phyloP scores from a whole-genome alignment of 495 filamentous ascomycete genomes.

The Penicillium herquei region DNA sequence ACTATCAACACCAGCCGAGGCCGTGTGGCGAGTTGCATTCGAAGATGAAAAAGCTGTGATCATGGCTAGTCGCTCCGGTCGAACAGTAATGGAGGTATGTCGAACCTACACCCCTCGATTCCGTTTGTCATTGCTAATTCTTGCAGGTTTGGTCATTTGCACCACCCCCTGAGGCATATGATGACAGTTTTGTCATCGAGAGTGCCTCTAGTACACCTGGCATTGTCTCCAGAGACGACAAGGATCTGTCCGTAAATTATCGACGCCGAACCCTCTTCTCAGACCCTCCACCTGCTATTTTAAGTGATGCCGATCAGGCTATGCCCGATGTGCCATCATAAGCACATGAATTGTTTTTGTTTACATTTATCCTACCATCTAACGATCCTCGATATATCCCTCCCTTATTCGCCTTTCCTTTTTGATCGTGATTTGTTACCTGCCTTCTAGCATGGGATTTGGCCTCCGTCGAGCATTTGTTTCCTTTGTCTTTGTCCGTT shows the following conservation, averaged over 20 bases:
- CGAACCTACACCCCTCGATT: not conserved
- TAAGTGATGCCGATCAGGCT: conserved; percentile 33
- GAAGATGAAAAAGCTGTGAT: conserved; percentile 98
- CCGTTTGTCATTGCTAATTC: conserved; percentile 4
- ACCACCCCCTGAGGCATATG: conserved; percentile 65
- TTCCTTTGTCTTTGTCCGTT: conserved; percentile 5
- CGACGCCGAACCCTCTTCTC: conserved; percentile 30
- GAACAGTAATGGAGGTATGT: conserved; percentile 94
- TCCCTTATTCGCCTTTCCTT: conserved; percentile 19
- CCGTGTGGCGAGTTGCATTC: conserved; percentile 96
- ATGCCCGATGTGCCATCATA: conserved; percentile 43
- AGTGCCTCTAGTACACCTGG: conserved; percentile 41
- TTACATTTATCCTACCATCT: conserved; percentile 20
- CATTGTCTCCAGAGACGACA: conserved; percentile 21
- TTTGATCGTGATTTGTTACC: conserved; percentile 1
- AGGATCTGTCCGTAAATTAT: conserved; percentile 8
- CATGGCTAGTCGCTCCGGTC: conserved; percentile 76
- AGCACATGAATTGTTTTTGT: conserved; percentile 1
- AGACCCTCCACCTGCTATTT: conserved; percentile 33
- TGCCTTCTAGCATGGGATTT: conserved; percentile 5
- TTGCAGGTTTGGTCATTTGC: conserved; percentile 86
- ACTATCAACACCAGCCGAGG: conserved; percentile 83
- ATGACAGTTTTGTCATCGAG: conserved; percentile 30
- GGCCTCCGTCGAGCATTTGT: conserved; percentile 9
- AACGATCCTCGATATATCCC: conserved; percentile 27